A percentile compares a stretch with the other conserved stretches of the same genome.
These are phyloP conservation scores for Chrysoporthe cubensis DNA, from an alignment of 2,329 filamentous ascomycete species.

Conservation along the genomic window DNA sequence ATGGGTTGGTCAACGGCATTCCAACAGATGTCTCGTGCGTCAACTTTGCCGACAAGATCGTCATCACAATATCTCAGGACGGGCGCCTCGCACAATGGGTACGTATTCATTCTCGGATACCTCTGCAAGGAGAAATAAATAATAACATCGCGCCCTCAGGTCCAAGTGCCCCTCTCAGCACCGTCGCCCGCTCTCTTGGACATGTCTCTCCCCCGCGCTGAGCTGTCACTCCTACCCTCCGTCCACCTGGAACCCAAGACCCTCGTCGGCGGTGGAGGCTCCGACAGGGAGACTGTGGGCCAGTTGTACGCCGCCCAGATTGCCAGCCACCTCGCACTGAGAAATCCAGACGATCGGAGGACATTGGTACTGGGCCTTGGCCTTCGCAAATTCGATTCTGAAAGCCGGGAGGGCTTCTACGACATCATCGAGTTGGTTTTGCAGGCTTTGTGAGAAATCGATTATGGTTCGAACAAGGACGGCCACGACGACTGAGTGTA, in stretches of 20 bases:
- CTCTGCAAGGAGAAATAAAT: slow-evolving; percentile 14
- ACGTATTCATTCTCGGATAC: slow-evolving; percentile 37
- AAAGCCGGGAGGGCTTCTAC: slow-evolving; percentile 61
- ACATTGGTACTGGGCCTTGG: slow-evolving; percentile 67
- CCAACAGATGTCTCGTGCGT: slow-evolving; percentile 74
- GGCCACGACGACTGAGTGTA: too few species aligned
- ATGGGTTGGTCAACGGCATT: slow-evolving; percentile 67
- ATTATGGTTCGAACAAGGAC: not conserved
- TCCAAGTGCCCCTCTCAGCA: slow-evolving; percentile 77
- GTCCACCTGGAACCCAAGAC: slow-evolving; percentile 85
- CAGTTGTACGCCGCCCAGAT: slow-evolving; percentile 91
- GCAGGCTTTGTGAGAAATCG: slow-evolving; percentile 51
- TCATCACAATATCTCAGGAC: slow-evolving; percentile 86
- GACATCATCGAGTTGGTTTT: slow-evolving; percentile 67
- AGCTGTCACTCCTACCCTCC: slow-evolving; percentile 67
- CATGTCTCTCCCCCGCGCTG: slow-evolving; percentile 55
- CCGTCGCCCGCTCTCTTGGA: slow-evolving; percentile 67
- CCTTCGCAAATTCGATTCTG: slow-evolving; percentile 51
- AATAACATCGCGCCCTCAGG: slow-evolving; percentile 49
- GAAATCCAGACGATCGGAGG: slow-evolving; percentile 66
- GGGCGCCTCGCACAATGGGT: slow-evolving; percentile 93
- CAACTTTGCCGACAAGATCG: slow-evolving; percentile 85
- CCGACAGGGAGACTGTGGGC: slow-evolving; percentile 79
- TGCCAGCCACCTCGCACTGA: slow-evolving; percentile 75
- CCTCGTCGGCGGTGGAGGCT: slow-evolving; percentile 79